Conservation (phyloP, 2,329 filamentous ascomycete genomes). For the Decorospora gaudefroyi region DNA sequence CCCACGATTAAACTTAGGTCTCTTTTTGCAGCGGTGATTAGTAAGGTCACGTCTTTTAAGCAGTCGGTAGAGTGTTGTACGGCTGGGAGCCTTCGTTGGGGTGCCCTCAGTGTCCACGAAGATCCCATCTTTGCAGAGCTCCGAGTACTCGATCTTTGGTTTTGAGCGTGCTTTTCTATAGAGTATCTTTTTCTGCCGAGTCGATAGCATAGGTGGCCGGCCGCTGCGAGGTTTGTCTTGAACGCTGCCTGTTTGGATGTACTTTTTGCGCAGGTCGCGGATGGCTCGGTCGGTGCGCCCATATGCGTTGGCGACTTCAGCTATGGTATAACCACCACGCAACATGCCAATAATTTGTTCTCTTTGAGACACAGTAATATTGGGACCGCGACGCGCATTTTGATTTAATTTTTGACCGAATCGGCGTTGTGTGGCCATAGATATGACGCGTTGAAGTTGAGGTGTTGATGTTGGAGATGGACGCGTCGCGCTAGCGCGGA, state of each 20-base stretch:
- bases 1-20: constrained; percentile 3
- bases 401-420: neutral
- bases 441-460: neutral
- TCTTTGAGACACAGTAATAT: neutral
- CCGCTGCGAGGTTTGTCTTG: constrained; percentile 4
- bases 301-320: neutral
- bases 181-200: constrained; percentile 1
- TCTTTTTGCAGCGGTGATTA: constrained; percentile 4
- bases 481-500: neutral
- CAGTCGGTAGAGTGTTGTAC: constrained; percentile 2
- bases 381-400: neutral
- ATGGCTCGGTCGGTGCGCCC: neutral
- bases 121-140: constrained; percentile 1
- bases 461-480: neutral
- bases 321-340: neutral
- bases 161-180: constrained; percentile 2
- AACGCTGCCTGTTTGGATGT: neutral
- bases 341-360: neutral
- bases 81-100: constrained; percentile 1
- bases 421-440: neutral
- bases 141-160: constrained; percentile 13
- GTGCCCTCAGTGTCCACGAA: constrained; percentile 2
- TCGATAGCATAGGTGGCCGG: neutral
- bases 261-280: neutral
- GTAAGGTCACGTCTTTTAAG: constrained; percentile 3